Percentiles rank a stretch among this genome's conserved stretches.
These are phyloP conservation scores for Erucastrum elatum DNA, from an alignment of 345 rosid genomes.

Conservation along the genomic window DNA sequence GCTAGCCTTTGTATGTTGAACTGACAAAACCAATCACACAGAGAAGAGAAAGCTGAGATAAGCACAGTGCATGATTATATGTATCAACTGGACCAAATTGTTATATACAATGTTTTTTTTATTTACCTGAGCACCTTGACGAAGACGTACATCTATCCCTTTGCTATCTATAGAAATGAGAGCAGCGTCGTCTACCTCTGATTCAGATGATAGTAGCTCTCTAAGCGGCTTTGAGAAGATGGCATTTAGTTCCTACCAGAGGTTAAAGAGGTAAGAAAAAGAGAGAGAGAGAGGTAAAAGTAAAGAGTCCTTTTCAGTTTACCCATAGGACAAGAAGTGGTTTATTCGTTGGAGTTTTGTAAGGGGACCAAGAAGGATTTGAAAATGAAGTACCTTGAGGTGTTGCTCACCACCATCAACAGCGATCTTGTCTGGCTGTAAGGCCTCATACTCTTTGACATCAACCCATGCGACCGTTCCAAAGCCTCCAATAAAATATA, in stretches of 20 bases:
- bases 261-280: neutral
- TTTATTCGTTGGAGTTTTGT: neutral
- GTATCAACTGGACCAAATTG: neutral
- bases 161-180: slow-evolving; percentile 94
- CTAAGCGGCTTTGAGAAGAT: slow-evolving; percentile 80
- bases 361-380: neutral
- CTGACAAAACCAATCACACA: slow-evolving; percentile 37
- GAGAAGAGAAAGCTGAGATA: slow-evolving; percentile 3
- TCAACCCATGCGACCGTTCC: slow-evolving; percentile 99
- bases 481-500: slow-evolving; percentile 97
- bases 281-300: neutral
- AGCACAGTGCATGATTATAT: neutral
- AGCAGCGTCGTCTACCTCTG: slow-evolving; percentile 92
- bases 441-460: slow-evolving; percentile 77
- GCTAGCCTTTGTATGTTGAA: slow-evolving; percentile 87
- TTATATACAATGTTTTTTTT: neutral
- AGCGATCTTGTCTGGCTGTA: slow-evolving; percentile 91
- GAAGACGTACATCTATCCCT: slow-evolving; percentile 86
- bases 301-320: neutral
- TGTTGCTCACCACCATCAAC: slow-evolving; percentile 88
- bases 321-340: neutral
- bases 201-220: slow-evolving; percentile 59
- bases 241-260: slow-evolving; percentile 71
- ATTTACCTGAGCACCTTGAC: slow-evolving; percentile 94
- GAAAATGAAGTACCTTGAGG: slow-evolving; percentile 59